Evolutionary conservation across 306 rosid genomes (phyloP).

Genomic region (Benincasa hispida): DNA sequence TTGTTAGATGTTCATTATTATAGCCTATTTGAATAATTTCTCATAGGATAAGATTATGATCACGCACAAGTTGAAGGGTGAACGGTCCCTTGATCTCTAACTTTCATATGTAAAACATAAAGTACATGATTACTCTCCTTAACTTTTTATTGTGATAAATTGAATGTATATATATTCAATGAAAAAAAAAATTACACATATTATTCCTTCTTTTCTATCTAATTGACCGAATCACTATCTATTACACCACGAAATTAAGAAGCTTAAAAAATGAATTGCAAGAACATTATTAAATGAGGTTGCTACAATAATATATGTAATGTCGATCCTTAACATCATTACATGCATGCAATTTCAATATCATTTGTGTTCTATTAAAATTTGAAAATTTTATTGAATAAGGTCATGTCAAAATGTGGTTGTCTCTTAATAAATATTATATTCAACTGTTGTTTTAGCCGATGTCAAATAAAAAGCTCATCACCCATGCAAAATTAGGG

Average conservation of each 20-base stretch:
- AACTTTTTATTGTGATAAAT: background rate
- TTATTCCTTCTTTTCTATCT: background rate
- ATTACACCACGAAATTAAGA: background rate
- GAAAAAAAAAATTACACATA: background rate
- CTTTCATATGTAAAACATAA: background rate
- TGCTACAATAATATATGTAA: background rate
- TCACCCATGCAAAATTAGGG: background rate
- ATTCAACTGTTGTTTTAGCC: background rate
- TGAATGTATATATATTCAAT: background rate
- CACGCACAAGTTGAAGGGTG: background rate
- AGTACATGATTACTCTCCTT: background rate
- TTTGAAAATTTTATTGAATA: too few relatives aligned
- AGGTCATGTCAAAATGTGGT: background rate
- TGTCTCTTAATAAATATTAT: background rate
- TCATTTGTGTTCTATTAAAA: too few relatives aligned
- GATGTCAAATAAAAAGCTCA: background rate
- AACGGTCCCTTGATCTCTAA: background rate
- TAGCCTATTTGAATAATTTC: too few relatives aligned
- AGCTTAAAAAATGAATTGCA: background rate
- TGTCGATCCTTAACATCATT: too few relatives aligned
- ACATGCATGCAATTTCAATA: too few relatives aligned
- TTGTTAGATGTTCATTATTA: too few relatives aligned
- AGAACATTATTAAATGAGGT: background rate
- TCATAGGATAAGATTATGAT: background rate
- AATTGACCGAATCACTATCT: background rate